Evolutionary conservation across 345 rosid genomes (phyloP).

Genomic region (Reutealis trisperma): DNA sequence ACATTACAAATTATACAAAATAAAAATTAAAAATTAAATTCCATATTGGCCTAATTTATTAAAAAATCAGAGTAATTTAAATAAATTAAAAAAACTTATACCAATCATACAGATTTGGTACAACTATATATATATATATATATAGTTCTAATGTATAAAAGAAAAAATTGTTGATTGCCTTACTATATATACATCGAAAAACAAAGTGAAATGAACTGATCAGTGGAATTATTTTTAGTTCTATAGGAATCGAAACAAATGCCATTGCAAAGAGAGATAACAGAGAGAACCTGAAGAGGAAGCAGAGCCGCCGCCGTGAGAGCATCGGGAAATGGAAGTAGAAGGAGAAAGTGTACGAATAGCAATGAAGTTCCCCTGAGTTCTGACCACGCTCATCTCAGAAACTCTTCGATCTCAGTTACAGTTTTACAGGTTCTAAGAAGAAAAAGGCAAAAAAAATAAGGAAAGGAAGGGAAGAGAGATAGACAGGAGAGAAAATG

Average conservation of each 20-base stretch:
- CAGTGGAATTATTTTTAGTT: neutral
- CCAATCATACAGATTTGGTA: too few relatives aligned
- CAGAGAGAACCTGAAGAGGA: slow-evolving; percentile 51
- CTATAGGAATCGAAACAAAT: neutral
- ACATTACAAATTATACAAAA: too few relatives aligned
- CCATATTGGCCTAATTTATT: too few relatives aligned
- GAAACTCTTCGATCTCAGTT: neutral
- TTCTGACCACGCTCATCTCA: slow-evolving; percentile 51
- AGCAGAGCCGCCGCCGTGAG: slow-evolving; percentile 38
- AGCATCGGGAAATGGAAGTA: slow-evolving; percentile 48
- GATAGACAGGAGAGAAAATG: too few relatives aligned
- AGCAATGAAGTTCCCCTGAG: slow-evolving; percentile 52
- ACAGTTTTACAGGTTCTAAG: neutral
- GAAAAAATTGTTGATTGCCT: too few relatives aligned
- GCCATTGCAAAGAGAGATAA: neutral
- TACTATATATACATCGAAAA: too few relatives aligned
- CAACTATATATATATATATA: too few relatives aligned
- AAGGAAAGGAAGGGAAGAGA: neutral
- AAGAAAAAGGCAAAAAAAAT: too few relatives aligned
- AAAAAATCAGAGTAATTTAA: too few relatives aligned
- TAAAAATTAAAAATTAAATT: too few relatives aligned
- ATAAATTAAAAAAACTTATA: too few relatives aligned
- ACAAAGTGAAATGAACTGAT: neutral
- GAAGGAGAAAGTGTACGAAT: slow-evolving; percentile 55
- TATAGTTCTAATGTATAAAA: too few relatives aligned